Base-by-base conservation (phyloP, 2,329 filamentous ascomycete genomes). In the Aspergillus amoenus region DNA sequence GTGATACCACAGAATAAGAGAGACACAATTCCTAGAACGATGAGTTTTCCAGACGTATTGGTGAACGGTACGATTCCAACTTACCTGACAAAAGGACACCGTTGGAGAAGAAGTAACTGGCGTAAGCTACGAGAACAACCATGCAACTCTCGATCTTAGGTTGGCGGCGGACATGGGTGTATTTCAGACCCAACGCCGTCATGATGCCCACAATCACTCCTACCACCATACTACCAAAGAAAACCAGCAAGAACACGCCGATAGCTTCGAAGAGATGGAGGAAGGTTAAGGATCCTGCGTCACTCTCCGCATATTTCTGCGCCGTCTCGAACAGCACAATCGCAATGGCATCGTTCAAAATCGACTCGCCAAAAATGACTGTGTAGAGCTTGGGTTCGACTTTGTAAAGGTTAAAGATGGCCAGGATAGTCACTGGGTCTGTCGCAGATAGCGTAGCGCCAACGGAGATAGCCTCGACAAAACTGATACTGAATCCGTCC, bases 371-470 rank as follows among this genome's bases (percentile, higher is more conserved):
- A 74, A 99, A 99, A 65, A 99, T 99, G 73, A 99, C 88, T 30
- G 94, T 99, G 78, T 99, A 99, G 17, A 99, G 84, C 77, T 97
- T 97, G 3, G 94, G 94, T 69, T 99, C 94, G 67, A 99, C 94
- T 77, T 97, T 97, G 84, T 97, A 99, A 1, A 94, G 90, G 75
- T 97, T 97, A 84, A 99, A 99, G 66, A 99, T 99, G 72, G 94
- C 94, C 53, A 99, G 81, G 67, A 99, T 97, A 0, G 94, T 99
- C 58, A 99, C 93, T 0, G 94, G 94, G 71, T 99, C 94, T 1
- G 94, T 99, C 58, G 94, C 94, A 2, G 94, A 97, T 32, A 99
- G 84, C 0, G 94, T 99, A 44, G 94, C 94, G 67, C 94, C 94
- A 43, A 99, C 91, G 1, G 93, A 95, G 72, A 99, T 94, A 63